A percentile compares a stretch with the other conserved stretches of the same genome.
Conservation (phyloP, 2,329 filamentous ascomycete genomes). For the Arthrobotrys iridis region DNA sequence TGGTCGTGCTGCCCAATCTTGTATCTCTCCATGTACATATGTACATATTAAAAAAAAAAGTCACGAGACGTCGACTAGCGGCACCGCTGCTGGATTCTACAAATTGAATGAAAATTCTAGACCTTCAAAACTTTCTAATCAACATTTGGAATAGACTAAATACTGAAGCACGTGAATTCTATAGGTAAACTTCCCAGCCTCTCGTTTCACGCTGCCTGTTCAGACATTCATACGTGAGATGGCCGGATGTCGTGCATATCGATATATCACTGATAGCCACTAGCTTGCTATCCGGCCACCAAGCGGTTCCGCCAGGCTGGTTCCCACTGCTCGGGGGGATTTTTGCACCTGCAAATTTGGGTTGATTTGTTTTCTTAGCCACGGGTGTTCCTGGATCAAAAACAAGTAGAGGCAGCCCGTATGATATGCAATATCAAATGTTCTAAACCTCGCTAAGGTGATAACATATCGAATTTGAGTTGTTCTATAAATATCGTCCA, state of each 20-base stretch:
- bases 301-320: slow-evolving; percentile 2
- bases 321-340: slow-evolving; percentile 6
- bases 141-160: background rate
- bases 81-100: too few species aligned
- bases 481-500: too few species aligned
- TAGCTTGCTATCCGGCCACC: slow-evolving; percentile 10
- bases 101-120: too few species aligned
- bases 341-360: background rate
- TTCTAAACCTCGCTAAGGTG: too few species aligned
- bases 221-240: slow-evolving; percentile 29
- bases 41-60: too few species aligned
- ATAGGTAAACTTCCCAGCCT: background rate
- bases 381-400: background rate
- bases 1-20: too few species aligned
- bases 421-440: background rate
- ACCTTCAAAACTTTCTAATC: background rate
- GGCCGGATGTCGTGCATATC: slow-evolving; percentile 39
- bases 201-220: slow-evolving; percentile 14
- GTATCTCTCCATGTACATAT: too few species aligned
- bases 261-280: background rate
- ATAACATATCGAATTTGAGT: too few species aligned
- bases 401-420: background rate
- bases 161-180: background rate
- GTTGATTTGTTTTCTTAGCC: background rate
- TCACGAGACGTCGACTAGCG: too few species aligned